Evolutionary conservation across 371 early-diverging fungal species (phyloP).

Genomic region (Zancudomyces culisetae): DNA sequence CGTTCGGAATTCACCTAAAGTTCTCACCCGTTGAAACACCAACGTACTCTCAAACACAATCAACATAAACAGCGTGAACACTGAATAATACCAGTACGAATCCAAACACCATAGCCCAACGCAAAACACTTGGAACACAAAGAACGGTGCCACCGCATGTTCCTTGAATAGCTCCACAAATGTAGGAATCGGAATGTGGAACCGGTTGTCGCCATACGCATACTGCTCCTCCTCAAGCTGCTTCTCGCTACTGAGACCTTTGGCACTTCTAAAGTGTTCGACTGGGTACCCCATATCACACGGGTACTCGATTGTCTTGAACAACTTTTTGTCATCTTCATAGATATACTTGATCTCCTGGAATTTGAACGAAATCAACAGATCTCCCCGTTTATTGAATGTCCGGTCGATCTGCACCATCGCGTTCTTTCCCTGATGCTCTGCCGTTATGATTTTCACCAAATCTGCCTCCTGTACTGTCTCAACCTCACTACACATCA

Average conservation of each 20-base stretch:
- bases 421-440: slow-evolving; percentile 58
- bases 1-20: slow-evolving; percentile 87
- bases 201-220: slow-evolving; percentile 72
- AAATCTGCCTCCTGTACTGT: slow-evolving; percentile 44
- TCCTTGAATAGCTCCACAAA: slow-evolving; percentile 93
- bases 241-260: slow-evolving; percentile 36
- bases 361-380: slow-evolving; percentile 59
- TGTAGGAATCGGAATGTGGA: slow-evolving; percentile 87
- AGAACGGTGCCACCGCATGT: slow-evolving; percentile 98
- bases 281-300: slow-evolving; percentile 36
- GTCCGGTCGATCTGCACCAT: slow-evolving; percentile 28
- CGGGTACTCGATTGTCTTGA: slow-evolving; percentile 62
- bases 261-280: slow-evolving; percentile 34
- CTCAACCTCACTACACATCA: slow-evolving; percentile 60
- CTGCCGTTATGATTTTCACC: slow-evolving; percentile 60
- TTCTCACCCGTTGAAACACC: slow-evolving; percentile 92
- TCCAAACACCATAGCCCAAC: slow-evolving; percentile 98
- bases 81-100: slow-evolving; percentile 99
- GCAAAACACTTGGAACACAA: slow-evolving; percentile 99
- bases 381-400: slow-evolving; percentile 12
- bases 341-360: slow-evolving; percentile 88
- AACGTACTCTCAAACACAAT: slow-evolving; percentile 97
- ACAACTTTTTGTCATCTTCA: slow-evolving; percentile 56
- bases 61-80: slow-evolving; percentile 95
- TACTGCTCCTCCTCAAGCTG: slow-evolving; percentile 37